phyloP scores from a whole-genome alignment of 768 basidiomycete genomes.

The Suillus alpinus region DNA sequence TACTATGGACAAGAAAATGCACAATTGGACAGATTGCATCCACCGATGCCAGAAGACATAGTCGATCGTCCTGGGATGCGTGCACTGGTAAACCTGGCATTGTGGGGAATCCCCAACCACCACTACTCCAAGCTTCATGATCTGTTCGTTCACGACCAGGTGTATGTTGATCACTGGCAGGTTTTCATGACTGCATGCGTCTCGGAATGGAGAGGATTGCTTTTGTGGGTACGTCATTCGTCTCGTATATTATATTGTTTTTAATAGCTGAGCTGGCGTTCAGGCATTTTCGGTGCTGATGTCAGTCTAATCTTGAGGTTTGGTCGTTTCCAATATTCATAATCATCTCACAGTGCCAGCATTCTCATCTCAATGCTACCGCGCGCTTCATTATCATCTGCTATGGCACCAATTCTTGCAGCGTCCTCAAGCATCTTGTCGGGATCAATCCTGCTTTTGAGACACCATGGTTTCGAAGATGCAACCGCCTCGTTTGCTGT shows the following conservation, averaged over 20 bases:
- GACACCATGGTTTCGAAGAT: conserved; percentile 5
- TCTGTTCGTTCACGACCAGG: conserved; percentile 48
- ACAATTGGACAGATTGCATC: conserved; percentile 45
- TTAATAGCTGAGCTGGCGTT: background rate
- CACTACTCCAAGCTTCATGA: conserved; percentile 40
- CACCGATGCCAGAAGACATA: conserved; percentile 40
- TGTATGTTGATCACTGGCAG: conserved; percentile 48
- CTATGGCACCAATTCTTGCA: conserved; percentile 5
- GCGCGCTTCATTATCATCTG: conserved; percentile 1
- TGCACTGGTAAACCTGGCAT: conserved; percentile 32
- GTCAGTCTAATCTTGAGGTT: conserved; percentile 12
- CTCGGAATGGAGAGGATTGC: conserved; percentile 43
- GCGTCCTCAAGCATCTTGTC: conserved; percentile 8
- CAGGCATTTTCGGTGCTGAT: conserved; percentile 13
- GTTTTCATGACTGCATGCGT: conserved; percentile 39
- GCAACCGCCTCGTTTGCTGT: conserved; percentile 37
- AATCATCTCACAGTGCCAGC: conserved; percentile 32
- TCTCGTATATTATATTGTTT: background rate
- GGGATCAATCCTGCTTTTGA: conserved; percentile 6
- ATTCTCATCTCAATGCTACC: conserved; percentile 29
- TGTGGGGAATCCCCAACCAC: conserved; percentile 39
- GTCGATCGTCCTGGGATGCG: conserved; percentile 30
- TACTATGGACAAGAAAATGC: conserved; percentile 51
- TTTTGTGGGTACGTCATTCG: conserved; percentile 30
- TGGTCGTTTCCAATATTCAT: conserved; percentile 29